These are phyloP conservation scores for Aleurites moluccanus DNA, from an alignment of 441 rosid genomes.

Conservation along the genomic window DNA sequence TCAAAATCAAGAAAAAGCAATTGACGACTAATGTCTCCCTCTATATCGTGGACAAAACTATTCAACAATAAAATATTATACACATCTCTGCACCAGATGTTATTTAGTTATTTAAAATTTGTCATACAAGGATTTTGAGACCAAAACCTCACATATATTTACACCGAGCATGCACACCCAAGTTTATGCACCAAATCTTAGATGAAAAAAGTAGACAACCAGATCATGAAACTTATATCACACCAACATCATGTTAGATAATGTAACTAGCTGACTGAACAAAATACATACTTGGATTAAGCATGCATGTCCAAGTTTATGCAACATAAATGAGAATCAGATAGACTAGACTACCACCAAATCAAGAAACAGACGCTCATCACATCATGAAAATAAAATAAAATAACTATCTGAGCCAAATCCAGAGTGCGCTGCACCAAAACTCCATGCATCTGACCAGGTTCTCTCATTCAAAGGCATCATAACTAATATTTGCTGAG, in stretches of 20 bases:
- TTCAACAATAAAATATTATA: neutral
- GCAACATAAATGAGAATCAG: neutral
- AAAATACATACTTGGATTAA: neutral
- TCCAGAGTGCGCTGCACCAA: neutral
- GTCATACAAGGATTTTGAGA: neutral
- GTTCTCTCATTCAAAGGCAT: neutral
- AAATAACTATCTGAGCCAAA: neutral
- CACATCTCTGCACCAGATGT: neutral
- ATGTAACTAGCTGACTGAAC: neutral
- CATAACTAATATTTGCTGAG: neutral
- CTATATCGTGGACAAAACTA: neutral
- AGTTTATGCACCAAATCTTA: neutral
- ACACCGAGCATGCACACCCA: neutral
- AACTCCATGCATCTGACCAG: neutral
- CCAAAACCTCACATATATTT: neutral
- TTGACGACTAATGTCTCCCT: neutral
- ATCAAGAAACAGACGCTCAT: neutral
- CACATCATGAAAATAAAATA: neutral
- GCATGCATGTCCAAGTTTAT: neutral
- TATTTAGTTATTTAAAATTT: neutral
- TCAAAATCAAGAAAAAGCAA: neutral
- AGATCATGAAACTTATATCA: neutral
- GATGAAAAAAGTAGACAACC: neutral
- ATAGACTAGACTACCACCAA: neutral
- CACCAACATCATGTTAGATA: neutral